These are phyloP conservation scores for Aureobasidium sp. DNA, from an alignment of 2,329 filamentous ascomycete genomes.

Conservation along the genomic window DNA sequence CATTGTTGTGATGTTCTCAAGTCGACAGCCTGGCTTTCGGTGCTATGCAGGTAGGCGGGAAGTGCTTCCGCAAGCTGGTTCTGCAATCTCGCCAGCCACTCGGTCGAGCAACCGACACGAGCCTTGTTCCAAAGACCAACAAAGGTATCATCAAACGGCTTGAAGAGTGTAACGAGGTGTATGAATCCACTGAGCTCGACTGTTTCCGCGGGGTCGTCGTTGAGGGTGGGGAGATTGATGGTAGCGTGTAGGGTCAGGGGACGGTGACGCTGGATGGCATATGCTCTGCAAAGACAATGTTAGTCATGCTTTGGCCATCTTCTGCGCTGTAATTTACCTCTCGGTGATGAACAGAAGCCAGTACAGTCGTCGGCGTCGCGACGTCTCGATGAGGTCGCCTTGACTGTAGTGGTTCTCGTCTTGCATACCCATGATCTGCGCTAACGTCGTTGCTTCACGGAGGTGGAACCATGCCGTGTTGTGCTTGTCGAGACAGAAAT, in stretches of 20 bases:
- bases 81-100: slow-evolving; percentile 41
- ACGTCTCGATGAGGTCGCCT: slow-evolving; percentile 42
- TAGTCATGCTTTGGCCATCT: not conserved
- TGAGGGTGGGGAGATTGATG: slow-evolving; percentile 43
- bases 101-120: slow-evolving; percentile 36
- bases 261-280: slow-evolving; percentile 55
- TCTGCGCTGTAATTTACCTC: slow-evolving; percentile 31
- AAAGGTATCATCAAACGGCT: slow-evolving; percentile 56
- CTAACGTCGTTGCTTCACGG: slow-evolving; percentile 52
- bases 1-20: slow-evolving; percentile 63
- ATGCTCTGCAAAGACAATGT: slow-evolving; percentile 41
- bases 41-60: slow-evolving; percentile 49
- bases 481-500: slow-evolving; percentile 54
- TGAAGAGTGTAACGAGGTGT: slow-evolving; percentile 53
- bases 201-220: slow-evolving; percentile 46
- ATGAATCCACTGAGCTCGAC: slow-evolving; percentile 51
- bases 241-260: slow-evolving; percentile 55
- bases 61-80: slow-evolving; percentile 45
- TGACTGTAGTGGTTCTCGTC: slow-evolving; percentile 48
- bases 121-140: slow-evolving; percentile 57
- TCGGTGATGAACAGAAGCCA: slow-evolving; percentile 58
- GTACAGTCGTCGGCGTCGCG: slow-evolving; percentile 49
- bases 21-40: slow-evolving; percentile 61
- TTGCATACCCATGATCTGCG: slow-evolving; percentile 51
- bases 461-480: slow-evolving; percentile 57